Evolutionary conservation across 192 early-diverging fungal genomes (phyloP).

Genomic region (Coemansia sp.): DNA sequence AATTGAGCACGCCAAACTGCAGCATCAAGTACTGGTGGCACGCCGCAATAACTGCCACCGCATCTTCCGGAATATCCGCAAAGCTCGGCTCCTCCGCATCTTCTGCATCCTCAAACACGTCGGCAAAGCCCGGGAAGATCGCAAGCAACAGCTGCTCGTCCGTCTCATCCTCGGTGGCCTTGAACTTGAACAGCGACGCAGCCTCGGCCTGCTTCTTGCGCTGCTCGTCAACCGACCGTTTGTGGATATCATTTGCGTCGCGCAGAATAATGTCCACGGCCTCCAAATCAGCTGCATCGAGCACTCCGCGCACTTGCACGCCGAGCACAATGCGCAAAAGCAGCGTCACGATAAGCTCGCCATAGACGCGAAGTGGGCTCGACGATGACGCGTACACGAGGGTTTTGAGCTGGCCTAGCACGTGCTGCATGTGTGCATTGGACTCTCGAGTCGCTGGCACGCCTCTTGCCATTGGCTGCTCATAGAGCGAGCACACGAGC

Average conservation of each 20-base stretch:
- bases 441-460: slow-evolving; percentile 5
- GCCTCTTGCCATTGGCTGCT: slow-evolving; percentile 19
- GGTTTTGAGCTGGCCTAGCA: slow-evolving; percentile 33
- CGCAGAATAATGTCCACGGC: slow-evolving; percentile 28
- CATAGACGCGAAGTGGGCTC: slow-evolving; percentile 24
- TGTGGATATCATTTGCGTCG: slow-evolving; percentile 41
- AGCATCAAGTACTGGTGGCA: slow-evolving; percentile 58
- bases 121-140: slow-evolving; percentile 82
- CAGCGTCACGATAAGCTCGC: slow-evolving; percentile 27
- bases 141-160: slow-evolving; percentile 71
- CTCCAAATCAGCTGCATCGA: slow-evolving; percentile 24
- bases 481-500: slow-evolving; percentile 16
- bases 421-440: neutral
- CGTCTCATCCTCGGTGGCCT: slow-evolving; percentile 54
- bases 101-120: slow-evolving; percentile 57
- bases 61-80: slow-evolving; percentile 51
- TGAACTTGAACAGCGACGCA: slow-evolving; percentile 33
- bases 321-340: slow-evolving; percentile 20
- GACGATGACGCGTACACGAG: slow-evolving; percentile 16
- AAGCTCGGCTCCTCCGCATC: slow-evolving; percentile 36
- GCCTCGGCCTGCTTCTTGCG: slow-evolving; percentile 36
- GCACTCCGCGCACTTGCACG: slow-evolving; percentile 34
- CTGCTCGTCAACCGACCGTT: slow-evolving; percentile 31
- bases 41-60: slow-evolving; percentile 50
- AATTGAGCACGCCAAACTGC: slow-evolving; percentile 29